These are phyloP conservation scores for Umbellularia californica DNA, from an alignment of 164 flowering plant species.

Conservation along the genomic window DNA sequence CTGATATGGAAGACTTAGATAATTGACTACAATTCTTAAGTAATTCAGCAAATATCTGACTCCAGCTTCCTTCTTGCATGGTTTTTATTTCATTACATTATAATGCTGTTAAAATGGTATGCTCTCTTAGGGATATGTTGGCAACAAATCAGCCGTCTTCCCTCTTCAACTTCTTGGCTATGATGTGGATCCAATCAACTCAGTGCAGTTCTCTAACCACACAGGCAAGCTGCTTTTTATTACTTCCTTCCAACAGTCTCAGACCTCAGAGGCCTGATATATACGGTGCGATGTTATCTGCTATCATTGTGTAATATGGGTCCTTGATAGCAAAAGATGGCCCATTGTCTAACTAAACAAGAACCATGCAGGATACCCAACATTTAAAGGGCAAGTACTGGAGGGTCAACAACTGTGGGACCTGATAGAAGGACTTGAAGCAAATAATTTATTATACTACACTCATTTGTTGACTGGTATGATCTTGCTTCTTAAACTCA, in stretches of 20 bases:
- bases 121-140: slow-evolving; percentile 81
- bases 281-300: slow-evolving; percentile 40
- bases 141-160: slow-evolving; percentile 97
- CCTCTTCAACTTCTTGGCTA: slow-evolving; percentile 94
- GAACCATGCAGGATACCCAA: slow-evolving; percentile 79
- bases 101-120: neutral
- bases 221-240: slow-evolving; percentile 89
- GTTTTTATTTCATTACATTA: neutral
- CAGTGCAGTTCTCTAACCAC: slow-evolving; percentile 99
- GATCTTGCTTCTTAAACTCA: neutral
- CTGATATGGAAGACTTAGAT: too few relatives aligned
- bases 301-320: slow-evolving; percentile 26
- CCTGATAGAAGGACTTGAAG: slow-evolving; percentile 88
- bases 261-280: slow-evolving; percentile 39
- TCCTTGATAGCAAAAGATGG: slow-evolving; percentile 22
- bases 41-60: neutral
- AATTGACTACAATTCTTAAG: neutral
- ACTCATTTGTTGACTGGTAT: slow-evolving; percentile 96
- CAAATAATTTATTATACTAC: slow-evolving; percentile 72
- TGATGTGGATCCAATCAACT: slow-evolving; percentile 97
- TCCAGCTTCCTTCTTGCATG: neutral
- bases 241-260: slow-evolving; percentile 39
- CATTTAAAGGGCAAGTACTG: slow-evolving; percentile 95
- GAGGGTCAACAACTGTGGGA: slow-evolving; percentile 92
- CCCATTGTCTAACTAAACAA: slow-evolving; percentile 20